These are phyloP conservation scores for Paecilomyces sp. DNA, from an alignment of 2,329 filamentous ascomycete species.

Conservation along the genomic window DNA sequence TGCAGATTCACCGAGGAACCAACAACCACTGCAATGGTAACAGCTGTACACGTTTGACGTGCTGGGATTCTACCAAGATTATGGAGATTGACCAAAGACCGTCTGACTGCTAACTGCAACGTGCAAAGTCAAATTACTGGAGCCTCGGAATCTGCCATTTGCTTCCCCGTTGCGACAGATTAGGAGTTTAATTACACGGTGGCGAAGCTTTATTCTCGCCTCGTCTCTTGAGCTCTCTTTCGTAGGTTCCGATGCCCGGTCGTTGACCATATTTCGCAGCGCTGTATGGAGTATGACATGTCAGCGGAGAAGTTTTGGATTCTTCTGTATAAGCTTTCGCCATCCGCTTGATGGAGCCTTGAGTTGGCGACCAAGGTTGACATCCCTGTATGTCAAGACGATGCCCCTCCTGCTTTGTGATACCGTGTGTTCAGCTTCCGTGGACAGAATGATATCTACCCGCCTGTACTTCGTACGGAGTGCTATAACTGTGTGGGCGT, in stretches of 20 bases:
- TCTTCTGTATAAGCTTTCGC: background rate
- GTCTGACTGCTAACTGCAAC: background rate
- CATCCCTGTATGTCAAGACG: background rate
- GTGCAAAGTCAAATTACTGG: background rate
- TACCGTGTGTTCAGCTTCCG: background rate
- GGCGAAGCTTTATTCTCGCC: background rate
- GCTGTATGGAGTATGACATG: background rate
- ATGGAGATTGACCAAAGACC: background rate
- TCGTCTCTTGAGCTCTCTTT: background rate
- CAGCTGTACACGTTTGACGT: background rate
- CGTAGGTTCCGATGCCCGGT: background rate
- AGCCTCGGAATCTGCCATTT: background rate
- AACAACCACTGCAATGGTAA: background rate
- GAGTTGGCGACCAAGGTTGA: background rate
- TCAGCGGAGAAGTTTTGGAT: background rate
- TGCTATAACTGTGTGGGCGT: too few species aligned
- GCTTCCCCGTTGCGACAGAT: background rate
- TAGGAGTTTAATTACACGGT: background rate
- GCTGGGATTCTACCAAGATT: background rate
- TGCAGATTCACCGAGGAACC: background rate
- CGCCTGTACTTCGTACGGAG: background rate
- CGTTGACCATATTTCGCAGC: background rate
- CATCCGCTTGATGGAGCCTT: background rate
- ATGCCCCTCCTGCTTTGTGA: background rate
- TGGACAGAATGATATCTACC: background rate